Base-by-base conservation (phyloP, 192 early-diverging fungal species). In the Ambispora gerdemannii region DNA sequence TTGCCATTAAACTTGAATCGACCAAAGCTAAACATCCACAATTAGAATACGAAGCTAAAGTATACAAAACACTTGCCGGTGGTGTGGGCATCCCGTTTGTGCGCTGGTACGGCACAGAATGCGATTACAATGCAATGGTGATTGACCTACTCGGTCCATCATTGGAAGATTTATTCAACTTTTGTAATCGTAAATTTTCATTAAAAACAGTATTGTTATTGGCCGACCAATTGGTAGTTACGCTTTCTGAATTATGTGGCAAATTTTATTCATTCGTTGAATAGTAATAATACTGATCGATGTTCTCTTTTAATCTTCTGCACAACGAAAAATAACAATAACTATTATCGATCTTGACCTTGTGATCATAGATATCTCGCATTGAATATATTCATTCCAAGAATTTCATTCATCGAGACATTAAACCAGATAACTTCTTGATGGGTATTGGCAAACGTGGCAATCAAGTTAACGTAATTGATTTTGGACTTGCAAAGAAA, bases 1-100 rank as follows among this genome's bases (percentile, higher is more conserved):
- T 99, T 11, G 97, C 96, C 49, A 94, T 97, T 80, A 99, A 99
- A 80, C 84, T 99, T 33, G 97, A 99, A 82, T 86, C 89, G 19
- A 86, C 92, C 53, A 92, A 92, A 80, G 94, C 96, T 31, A 92
- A 92, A 76, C 96, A 99, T 72, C 95, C 95, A 56, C 96, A 98
- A 76, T 83, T 99, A 10, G 96, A 97, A 79, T 98, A 97, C 77
- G 97, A 99, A 75, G 89, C 94, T 35, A 88, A 90, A 75, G 94
- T 99, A 25, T 98, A 98, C 85, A 95, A 93, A 76, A 82, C 92
- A 17, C 83, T 99, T 60, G 92, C 93, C 7, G 94, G 95, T 47
- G 95, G 95, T 32, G 87, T 91, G 70, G 93, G 93, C 27, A 91
- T 95, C 61, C 91, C 93, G n/a, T 89, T 91, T 74, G 87, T 94